Evolutionary conservation across 1,284 basidiomycete species (phyloP).

Genomic region (Moesziomyces sp.): DNA sequence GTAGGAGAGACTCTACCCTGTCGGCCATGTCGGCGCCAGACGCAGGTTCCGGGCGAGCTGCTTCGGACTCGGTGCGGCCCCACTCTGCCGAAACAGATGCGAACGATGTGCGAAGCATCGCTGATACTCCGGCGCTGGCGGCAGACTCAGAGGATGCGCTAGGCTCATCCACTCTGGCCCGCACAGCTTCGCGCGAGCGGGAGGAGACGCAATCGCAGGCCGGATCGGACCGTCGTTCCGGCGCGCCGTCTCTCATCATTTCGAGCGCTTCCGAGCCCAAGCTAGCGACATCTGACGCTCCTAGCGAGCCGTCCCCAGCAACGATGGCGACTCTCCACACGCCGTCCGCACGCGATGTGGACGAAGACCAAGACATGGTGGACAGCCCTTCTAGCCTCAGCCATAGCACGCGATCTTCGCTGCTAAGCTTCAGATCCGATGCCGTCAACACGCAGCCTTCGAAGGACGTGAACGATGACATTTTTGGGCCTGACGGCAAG

Average conservation of each 20-base stretch:
- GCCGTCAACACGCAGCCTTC: slow-evolving; percentile 2
- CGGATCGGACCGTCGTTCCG: neutral
- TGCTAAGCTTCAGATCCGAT: slow-evolving; percentile 27
- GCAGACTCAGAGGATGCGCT: neutral
- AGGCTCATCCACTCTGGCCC: neutral
- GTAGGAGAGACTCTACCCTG: slow-evolving; percentile 17
- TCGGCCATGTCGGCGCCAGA: slow-evolving; percentile 4
- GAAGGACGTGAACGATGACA: slow-evolving; percentile 1
- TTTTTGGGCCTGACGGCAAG: neutral
- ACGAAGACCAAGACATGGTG: slow-evolving; percentile 25
- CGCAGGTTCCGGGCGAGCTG: slow-evolving; percentile 16
- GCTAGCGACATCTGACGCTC: slow-evolving; percentile 4
- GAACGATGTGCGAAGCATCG: neutral
- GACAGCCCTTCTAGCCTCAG: slow-evolving; percentile 37
- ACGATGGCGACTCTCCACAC: slow-evolving; percentile 6
- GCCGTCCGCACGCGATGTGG: slow-evolving; percentile 1
- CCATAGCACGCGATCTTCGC: slow-evolving; percentile 26
- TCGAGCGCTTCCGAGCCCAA: slow-evolving; percentile 37
- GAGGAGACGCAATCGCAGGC: slow-evolving; percentile 1
- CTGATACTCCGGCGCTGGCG: neutral
- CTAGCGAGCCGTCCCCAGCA: neutral
- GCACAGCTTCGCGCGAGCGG: slow-evolving; percentile 5
- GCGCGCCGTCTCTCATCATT: slow-evolving; percentile 24
- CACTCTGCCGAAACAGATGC: neutral
- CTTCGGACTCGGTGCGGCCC: slow-evolving; percentile 15